Base-by-base conservation (phyloP, 352 stramenopile species). In the Albugo candida region DNA sequence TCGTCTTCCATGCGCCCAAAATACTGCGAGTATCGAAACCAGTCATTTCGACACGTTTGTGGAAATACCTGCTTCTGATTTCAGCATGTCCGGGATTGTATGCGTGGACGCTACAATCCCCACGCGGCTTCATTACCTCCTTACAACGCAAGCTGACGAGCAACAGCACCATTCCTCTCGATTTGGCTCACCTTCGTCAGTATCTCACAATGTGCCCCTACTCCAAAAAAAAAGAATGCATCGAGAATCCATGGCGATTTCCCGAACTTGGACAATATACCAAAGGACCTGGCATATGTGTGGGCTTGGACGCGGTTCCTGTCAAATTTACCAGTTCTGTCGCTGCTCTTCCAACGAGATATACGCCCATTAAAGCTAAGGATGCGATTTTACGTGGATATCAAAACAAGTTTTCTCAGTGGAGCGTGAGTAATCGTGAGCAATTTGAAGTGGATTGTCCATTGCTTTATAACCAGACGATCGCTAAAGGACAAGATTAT, bases 321-420 rank as follows among this genome's bases (percentile, higher is more conserved):
- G 57, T 85, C 36, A 63, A 74, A 21, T 48, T 62, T 34, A 64
- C 63, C 41, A 52, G 47, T 41, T 0, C 64, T 0, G 49, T 48
- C 0, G 55, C 65, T 0, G 60, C 65, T 3, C 41, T 80, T 11
- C 67, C 65, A 8, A 67, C 66, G n/a, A 63, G 74, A 40, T 88
- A 84, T 52, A 54, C 77, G 37, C 73, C 76, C 3, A 81, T 83
- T 42, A 60, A 36, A 6, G 64, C 63, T 17, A 51, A 74, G 20
- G 70, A 83, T 17, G 73, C 69, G 6, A 58, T 69, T 51, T 50
- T 53, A 2, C 54, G 76, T 24, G 72, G 72, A 11, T 80, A 76
- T 44, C 49, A 53, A 21, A 88, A 86, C 51, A 73, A 79, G 36
- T 84, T 84, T 35, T 84, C 71, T 10, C 47, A 72, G 41, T 88